A percentile compares a stretch with the other conserved stretches of the same genome.
phyloP scores from a whole-genome alignment of 2,329 filamentous ascomycete species.

The Penicillium sp. region DNA sequence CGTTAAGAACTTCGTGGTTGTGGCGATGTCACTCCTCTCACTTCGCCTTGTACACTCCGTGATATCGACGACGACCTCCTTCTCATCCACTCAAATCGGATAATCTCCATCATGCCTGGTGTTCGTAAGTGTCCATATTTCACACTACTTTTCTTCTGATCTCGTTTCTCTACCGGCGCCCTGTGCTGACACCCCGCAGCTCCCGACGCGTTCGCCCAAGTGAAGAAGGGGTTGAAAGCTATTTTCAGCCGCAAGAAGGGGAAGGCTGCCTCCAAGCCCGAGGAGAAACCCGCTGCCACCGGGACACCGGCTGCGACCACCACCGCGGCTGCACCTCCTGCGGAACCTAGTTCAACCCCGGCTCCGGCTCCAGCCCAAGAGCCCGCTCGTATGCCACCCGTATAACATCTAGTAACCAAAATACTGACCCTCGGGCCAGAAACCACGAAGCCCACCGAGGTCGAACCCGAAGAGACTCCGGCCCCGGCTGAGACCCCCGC shows the following conservation, averaged over 20 bases:
- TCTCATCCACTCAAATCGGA: not conserved
- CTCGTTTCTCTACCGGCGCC: not conserved
- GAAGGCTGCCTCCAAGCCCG: not conserved
- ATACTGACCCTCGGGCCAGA: not conserved
- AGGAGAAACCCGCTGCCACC: slow-evolving; percentile 1
- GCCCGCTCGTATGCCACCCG: not conserved
- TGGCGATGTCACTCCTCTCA: not conserved
- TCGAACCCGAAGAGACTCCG: not conserved
- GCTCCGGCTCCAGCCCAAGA: not conserved
- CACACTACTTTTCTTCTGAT: not conserved
- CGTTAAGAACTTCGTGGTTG: not conserved
- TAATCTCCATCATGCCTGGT: slow-evolving; percentile 30
- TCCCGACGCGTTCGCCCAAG: slow-evolving; percentile 30
- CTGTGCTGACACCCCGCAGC: slow-evolving; percentile 17
- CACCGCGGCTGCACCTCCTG: slow-evolving; percentile 5
- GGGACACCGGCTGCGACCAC: slow-evolving; percentile 6
- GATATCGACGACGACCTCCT: not conserved
- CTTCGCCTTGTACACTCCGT: not conserved
- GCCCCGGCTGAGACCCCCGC: not conserved
- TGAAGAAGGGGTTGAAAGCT: slow-evolving; percentile 35
- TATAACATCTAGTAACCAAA: not conserved
- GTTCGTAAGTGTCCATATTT: slow-evolving; percentile 29
- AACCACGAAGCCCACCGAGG: not conserved
- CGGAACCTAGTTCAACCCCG: not conserved
- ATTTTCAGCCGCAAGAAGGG: slow-evolving; percentile 34